A percentile compares a stretch with the other conserved stretches of the same genome.
Evolutionary conservation across 108 stramenopile species (phyloP).

Genomic region (Skeletonema marinoi): DNA sequence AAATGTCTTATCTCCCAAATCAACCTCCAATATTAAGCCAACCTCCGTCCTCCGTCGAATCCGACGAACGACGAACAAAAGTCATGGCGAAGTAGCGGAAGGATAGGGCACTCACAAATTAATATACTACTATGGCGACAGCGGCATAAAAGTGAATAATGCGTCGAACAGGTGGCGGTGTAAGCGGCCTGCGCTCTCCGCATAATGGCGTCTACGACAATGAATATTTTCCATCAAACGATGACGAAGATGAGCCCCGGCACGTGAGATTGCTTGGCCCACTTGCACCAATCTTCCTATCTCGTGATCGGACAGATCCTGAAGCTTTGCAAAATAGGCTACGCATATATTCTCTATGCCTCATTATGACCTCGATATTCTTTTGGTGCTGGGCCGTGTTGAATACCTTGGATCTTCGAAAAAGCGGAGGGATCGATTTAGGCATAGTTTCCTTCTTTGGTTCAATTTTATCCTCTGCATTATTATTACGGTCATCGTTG

Average conservation of each 20-base stretch:
- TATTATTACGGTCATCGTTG: slow-evolving; percentile 20
- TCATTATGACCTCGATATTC: slow-evolving; percentile 26
- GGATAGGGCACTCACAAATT: too few species aligned
- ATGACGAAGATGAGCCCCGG: not conserved
- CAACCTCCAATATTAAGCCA: too few species aligned
- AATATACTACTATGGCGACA: not conserved
- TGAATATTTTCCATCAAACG: not conserved
- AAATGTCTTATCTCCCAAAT: too few species aligned
- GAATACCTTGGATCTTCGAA: slow-evolving; percentile 38
- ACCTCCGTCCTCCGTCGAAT: too few species aligned
- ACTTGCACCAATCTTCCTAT: slow-evolving; percentile 13
- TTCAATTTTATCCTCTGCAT: slow-evolving; percentile 23
- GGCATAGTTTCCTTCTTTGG: slow-evolving; percentile 46
- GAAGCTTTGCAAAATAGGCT: slow-evolving; percentile 28
- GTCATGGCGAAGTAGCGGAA: too few species aligned
- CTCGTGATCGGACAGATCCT: slow-evolving; percentile 23
- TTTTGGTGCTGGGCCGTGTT: slow-evolving; percentile 45
- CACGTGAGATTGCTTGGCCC: slow-evolving; percentile 16
- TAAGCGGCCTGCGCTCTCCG: not conserved
- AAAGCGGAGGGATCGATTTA: slow-evolving; percentile 37
- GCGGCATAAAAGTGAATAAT: not conserved
- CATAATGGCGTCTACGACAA: not conserved
- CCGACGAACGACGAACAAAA: too few species aligned
- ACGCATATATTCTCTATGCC: slow-evolving; percentile 16
- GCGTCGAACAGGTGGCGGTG: not conserved